Percentiles rank a stretch among this genome's conserved stretches.
Evolutionary conservation across 495 filamentous ascomycete genomes (phyloP).

Genomic region (Hypoxylon trugodes): DNA sequence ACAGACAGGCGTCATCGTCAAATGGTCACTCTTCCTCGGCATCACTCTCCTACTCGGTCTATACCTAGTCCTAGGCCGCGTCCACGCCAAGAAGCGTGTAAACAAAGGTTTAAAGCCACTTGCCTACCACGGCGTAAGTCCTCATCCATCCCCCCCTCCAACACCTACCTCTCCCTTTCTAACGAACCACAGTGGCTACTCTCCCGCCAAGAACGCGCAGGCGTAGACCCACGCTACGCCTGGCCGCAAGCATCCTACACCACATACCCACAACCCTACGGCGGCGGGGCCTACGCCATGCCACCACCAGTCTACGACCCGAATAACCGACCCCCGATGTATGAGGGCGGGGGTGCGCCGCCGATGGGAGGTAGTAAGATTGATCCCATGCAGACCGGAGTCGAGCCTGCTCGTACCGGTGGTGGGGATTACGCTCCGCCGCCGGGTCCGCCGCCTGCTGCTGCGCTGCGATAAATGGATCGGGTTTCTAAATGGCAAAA

Average conservation of each 20-base stretch:
- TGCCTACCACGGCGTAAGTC: conserved; percentile 71
- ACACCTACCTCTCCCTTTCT: not conserved
- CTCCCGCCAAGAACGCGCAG: conserved; percentile 60
- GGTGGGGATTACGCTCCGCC: conserved; percentile 54
- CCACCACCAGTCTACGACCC: conserved; percentile 64
- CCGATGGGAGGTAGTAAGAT: conserved; percentile 65
- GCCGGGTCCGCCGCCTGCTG: conserved; percentile 54
- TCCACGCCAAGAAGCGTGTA: conserved; percentile 73
- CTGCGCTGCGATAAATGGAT: conserved; percentile 40
- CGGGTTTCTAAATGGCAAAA: not conserved
- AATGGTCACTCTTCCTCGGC: conserved; percentile 73
- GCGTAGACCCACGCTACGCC: conserved; percentile 61
- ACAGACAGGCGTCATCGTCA: conserved; percentile 68
- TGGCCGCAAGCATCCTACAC: conserved; percentile 50
- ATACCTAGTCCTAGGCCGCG: conserved; percentile 66
- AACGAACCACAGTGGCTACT: conserved; percentile 67
- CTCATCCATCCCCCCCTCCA: not conserved
- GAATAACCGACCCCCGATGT: conserved; percentile 57
- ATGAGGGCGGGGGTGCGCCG: conserved; percentile 63
- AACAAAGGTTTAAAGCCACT: conserved; percentile 67
- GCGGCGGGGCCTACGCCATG: conserved; percentile 46
- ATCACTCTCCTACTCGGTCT: conserved; percentile 59
- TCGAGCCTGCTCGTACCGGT: conserved; percentile 40
- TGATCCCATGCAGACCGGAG: conserved; percentile 59
- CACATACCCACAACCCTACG: conserved; percentile 45